Evolutionary conservation across 305 asterid species (phyloP).

Genomic region (Fraxinus angustifolia): DNA sequence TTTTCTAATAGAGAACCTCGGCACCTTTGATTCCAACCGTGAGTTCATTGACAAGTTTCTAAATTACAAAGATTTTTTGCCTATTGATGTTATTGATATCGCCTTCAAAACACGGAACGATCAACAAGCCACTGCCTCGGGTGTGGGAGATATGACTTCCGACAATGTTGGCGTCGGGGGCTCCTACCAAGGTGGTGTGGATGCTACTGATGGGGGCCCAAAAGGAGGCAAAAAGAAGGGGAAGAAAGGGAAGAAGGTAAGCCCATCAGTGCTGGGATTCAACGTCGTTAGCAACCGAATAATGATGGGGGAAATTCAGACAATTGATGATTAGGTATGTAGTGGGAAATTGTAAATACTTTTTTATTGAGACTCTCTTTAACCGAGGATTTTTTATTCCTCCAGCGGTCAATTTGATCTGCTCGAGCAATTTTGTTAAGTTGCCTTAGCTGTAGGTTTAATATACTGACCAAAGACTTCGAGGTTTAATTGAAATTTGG

Average conservation of each 20-base stretch:
- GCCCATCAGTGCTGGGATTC: slow-evolving; percentile 64
- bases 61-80: slow-evolving; percentile 66
- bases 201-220: slow-evolving; percentile 37
- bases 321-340: slow-evolving; percentile 47
- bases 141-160: slow-evolving; percentile 37
- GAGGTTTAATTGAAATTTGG: background rate
- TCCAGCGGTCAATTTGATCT: background rate
- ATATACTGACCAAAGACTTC: background rate
- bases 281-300: slow-evolving; percentile 83
- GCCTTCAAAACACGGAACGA: slow-evolving; percentile 59
- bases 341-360: slow-evolving; percentile 4
- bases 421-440: background rate
- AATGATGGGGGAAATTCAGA: slow-evolving; percentile 92
- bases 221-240: slow-evolving; percentile 63
- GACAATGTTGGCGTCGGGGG: slow-evolving; percentile 33
- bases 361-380: background rate
- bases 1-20: slow-evolving; percentile 67
- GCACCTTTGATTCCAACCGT: slow-evolving; percentile 67
- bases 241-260: slow-evolving; percentile 73
- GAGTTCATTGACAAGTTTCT: slow-evolving; percentile 74
- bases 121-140: slow-evolving; percentile 32
- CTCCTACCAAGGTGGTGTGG: slow-evolving; percentile 23
- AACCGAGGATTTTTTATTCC: background rate
- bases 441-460: slow-evolving; percentile 2
- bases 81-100: slow-evolving; percentile 59